These are phyloP conservation scores for Suillus discolor DNA, from an alignment of 768 basidiomycete genomes.

Conservation along the genomic window DNA sequence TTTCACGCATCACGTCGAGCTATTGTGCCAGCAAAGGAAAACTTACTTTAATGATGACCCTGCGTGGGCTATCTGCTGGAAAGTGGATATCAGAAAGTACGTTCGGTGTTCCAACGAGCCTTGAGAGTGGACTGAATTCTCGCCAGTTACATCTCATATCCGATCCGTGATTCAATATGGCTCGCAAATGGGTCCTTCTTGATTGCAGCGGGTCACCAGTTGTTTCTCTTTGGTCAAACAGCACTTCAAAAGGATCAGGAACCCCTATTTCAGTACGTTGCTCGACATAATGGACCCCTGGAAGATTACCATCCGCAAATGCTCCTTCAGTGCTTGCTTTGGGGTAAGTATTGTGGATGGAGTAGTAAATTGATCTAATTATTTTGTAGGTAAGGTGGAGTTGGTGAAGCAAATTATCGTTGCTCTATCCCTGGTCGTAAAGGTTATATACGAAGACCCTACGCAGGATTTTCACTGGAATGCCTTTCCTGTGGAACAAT, in stretches of 20 bases:
- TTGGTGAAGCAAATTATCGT: constrained; percentile 82
- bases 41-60: constrained; percentile 85
- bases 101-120: constrained; percentile 24
- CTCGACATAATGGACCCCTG: constrained; percentile 81
- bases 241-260: constrained; percentile 21
- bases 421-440: constrained; percentile 51
- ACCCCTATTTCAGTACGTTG: constrained; percentile 77
- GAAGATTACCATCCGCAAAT: constrained; percentile 94
- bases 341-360: constrained; percentile 59
- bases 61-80: constrained; percentile 75
- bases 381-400: constrained; percentile 70
- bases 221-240: constrained; percentile 74
- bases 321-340: constrained; percentile 87
- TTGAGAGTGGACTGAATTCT: constrained; percentile 7
- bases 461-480: constrained; percentile 39
- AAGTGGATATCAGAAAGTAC: constrained; percentile 70
- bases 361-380: neutral
- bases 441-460: constrained; percentile 5
- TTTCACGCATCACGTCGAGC: constrained; percentile 72
- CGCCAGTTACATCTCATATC: constrained; percentile 68
- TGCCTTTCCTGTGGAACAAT: constrained; percentile 57
- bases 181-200: constrained; percentile 80
- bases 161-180: constrained; percentile 92
- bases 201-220: constrained; percentile 80
- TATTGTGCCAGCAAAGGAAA: constrained; percentile 93